phyloP scores from a whole-genome alignment of 495 filamentous ascomycete genomes.

The Neurospora pannonica region DNA sequence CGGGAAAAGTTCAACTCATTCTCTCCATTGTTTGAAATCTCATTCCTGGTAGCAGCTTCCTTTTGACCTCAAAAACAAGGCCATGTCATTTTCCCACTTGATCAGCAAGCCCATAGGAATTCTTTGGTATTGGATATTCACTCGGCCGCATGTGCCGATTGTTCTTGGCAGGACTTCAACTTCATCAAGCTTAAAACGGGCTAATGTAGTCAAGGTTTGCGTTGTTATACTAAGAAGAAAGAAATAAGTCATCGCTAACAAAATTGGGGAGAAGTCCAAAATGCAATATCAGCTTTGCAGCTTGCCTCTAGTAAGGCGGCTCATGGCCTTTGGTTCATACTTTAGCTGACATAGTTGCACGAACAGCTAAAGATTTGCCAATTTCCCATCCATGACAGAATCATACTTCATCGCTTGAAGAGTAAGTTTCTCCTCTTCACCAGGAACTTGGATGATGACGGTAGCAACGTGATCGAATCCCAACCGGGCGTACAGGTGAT shows the following conservation, averaged over 20 bases:
- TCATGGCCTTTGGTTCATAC: neutral
- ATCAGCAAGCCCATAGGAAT: neutral
- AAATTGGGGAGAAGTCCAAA: neutral
- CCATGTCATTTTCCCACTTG: neutral
- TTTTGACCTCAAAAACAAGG: neutral
- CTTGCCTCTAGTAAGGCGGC: neutral
- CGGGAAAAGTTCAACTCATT: neutral
- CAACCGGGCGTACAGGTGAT: constrained; percentile 21
- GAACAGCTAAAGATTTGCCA: neutral
- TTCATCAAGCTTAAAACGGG: neutral
- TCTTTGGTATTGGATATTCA: neutral
- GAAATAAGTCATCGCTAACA: neutral
- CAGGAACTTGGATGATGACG: constrained; percentile 21
- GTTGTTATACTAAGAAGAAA: neutral
- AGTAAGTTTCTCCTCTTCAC: constrained; percentile 21
- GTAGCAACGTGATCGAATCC: constrained; percentile 12
- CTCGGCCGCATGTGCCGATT: neutral
- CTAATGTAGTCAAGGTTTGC: neutral
- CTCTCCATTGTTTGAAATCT: neutral
- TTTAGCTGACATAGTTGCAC: neutral
- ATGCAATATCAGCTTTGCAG: neutral
- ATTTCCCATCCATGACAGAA: neutral
- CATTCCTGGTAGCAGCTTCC: neutral
- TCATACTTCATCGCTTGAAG: constrained; percentile 31
- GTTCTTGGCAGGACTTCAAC: neutral